Evolutionary conservation across 768 basidiomycete species (phyloP).

Genomic region (Suillus brevipes): DNA sequence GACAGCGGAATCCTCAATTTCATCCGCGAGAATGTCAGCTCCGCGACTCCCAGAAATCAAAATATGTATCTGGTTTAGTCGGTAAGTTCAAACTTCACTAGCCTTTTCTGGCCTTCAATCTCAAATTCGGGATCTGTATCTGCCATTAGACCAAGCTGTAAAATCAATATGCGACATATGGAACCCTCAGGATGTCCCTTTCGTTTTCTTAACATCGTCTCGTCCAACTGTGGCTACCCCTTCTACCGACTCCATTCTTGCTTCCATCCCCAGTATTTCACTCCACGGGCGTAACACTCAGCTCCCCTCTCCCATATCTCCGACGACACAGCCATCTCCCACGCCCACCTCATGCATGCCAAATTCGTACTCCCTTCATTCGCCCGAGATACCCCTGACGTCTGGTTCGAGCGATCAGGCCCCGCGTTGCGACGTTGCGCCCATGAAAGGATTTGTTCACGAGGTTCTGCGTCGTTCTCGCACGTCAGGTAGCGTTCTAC

Average conservation of each 20-base stretch:
- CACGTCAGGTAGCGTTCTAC: slow-evolving; percentile 80
- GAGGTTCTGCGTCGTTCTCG: slow-evolving; percentile 86
- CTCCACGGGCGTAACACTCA: slow-evolving; percentile 38
- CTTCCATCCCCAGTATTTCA: not conserved
- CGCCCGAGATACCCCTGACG: slow-evolving; percentile 15
- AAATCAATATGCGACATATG: slow-evolving; percentile 78
- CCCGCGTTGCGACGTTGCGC: slow-evolving; percentile 42
- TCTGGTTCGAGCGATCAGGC: slow-evolving; percentile 16
- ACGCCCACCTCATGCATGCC: slow-evolving; percentile 30
- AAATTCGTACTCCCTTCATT: slow-evolving; percentile 26
- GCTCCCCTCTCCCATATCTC: slow-evolving; percentile 56
- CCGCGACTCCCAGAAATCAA: slow-evolving; percentile 55
- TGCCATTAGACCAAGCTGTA: slow-evolving; percentile 68
- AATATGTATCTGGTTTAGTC: slow-evolving; percentile 67
- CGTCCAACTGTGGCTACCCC: slow-evolving; percentile 26
- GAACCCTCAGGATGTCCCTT: slow-evolving; percentile 74
- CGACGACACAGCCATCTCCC: slow-evolving; percentile 41
- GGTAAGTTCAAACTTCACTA: slow-evolving; percentile 47
- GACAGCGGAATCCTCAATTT: slow-evolving; percentile 32
- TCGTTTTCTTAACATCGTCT: slow-evolving; percentile 47
- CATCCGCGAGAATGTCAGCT: slow-evolving; percentile 35
- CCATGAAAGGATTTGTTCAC: slow-evolving; percentile 79
- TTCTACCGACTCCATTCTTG: slow-evolving; percentile 8
- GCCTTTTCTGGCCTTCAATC: slow-evolving; percentile 13
- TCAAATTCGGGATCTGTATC: slow-evolving; percentile 14